A percentile compares a stretch with the other conserved stretches of the same genome.
Evolutionary conservation across 2,329 filamentous ascomycete species (phyloP).

Genomic region (Hymenoscyphus fraxineus): DNA sequence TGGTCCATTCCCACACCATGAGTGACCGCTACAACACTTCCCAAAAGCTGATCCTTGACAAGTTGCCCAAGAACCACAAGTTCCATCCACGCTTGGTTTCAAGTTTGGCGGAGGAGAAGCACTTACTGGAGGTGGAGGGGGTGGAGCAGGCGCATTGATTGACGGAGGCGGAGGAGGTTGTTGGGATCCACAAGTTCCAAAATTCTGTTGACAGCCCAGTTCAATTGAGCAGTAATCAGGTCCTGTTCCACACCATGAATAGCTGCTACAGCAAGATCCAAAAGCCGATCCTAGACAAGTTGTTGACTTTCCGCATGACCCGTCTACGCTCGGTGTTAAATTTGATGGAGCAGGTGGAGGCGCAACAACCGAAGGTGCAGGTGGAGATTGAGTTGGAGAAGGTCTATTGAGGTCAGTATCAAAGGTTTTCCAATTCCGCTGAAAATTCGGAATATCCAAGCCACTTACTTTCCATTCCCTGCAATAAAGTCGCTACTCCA

Average conservation of each 20-base stretch:
- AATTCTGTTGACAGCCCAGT: slow-evolving; percentile 11
- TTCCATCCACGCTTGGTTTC: too few species aligned
- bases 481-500: slow-evolving; percentile 31
- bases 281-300: slow-evolving; percentile 14
- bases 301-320: slow-evolving; percentile 11
- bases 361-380: not conserved
- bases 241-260: slow-evolving; percentile 17
- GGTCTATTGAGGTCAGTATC: slow-evolving; percentile 10
- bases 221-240: slow-evolving; percentile 12
- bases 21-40: not conserved
- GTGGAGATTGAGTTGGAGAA: slow-evolving; percentile 1
- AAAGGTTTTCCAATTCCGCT: not conserved
- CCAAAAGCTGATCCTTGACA: too few species aligned
- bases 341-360: not conserved
- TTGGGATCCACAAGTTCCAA: slow-evolving; percentile 14
- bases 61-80: too few species aligned
- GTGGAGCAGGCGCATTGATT: not conserved
- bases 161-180: not conserved
- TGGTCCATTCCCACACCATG: too few species aligned
- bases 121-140: too few species aligned
- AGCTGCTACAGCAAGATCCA: slow-evolving; percentile 17
- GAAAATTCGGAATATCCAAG: not conserved
- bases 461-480: slow-evolving; percentile 22
- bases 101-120: too few species aligned
- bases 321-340: slow-evolving; percentile 12